Evolutionary conservation across 2,329 filamentous ascomycete genomes (phyloP).

Genomic region (Diaporthe caulivora): DNA sequence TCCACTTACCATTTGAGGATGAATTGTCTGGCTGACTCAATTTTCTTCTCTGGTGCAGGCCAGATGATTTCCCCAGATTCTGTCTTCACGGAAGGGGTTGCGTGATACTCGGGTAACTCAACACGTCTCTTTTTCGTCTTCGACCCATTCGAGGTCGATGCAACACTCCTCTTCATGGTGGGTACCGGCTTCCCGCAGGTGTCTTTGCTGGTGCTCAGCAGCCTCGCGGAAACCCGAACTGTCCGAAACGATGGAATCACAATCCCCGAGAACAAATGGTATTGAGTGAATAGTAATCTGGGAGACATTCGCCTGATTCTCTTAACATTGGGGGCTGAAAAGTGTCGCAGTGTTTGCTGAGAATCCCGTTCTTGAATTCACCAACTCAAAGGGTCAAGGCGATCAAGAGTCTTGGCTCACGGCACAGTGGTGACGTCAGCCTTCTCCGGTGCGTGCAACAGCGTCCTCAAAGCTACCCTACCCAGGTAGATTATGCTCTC

Average conservation of each 20-base stretch:
- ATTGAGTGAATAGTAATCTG: background rate
- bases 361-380: background rate
- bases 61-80: slow-evolving; percentile 65
- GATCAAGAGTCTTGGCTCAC: background rate
- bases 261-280: background rate
- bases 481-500: background rate
- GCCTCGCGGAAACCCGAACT: background rate
- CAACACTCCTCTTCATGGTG: slow-evolving; percentile 35
- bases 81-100: slow-evolving; percentile 55
- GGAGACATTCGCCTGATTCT: background rate
- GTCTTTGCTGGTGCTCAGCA: background rate
- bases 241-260: background rate
- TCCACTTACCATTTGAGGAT: slow-evolving; percentile 67
- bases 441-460: background rate
- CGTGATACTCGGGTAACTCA: slow-evolving; percentile 58
- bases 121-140: slow-evolving; percentile 46
- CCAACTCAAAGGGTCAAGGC: background rate
- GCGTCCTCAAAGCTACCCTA: background rate
- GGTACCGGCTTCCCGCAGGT: background rate
- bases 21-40: slow-evolving; percentile 66
- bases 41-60: slow-evolving; percentile 70
- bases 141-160: background rate
- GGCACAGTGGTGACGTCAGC: slow-evolving; percentile 31
- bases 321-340: background rate
- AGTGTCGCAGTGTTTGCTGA: background rate